Evolutionary conservation across 176 grass and related monocot genomes (phyloP), one percentile per base, ranked within the genome.

Genomic region (Aegilops sharonensis): DNA sequence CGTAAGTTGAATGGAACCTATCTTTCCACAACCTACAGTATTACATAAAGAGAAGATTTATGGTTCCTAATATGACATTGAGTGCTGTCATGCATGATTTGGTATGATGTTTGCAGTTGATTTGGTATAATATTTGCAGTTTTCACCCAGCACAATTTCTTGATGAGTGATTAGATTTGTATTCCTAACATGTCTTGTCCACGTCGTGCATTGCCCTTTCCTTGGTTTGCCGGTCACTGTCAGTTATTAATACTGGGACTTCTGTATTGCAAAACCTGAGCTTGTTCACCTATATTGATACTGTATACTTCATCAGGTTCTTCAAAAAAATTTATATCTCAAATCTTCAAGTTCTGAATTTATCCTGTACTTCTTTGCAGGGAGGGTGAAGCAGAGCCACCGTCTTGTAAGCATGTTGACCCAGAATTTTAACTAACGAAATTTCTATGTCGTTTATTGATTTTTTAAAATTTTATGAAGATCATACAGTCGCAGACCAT

Each of bases 401-500:
- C 34, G 75, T 83, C 89, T 81, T 91, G 93, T 95, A 95, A 95
- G 93, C 54, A 77, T 78, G 40, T 77, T 25, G 12, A 80, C 68
- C 8, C 85, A 57, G 62, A 84, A 21, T 63, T 75, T 88, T 14
- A 90, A 66, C 29, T 29, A 40, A 5, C 68, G 64, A 60, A 59
- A 68, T 30, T 84, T 86, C 8, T 35, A 72, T 81, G 15, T 68
- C 75, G n/a, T 61, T 91, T 77, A 87, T 68, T 75, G 21, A 24
- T 67, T 88, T 12, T 79, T 83, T 79, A 15, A 52, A 52, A 34
- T 34, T 85, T 78, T 65, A 66, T 80, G 68, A 83, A 95, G 91
- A 95, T 91, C 93, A 92, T 21, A 83, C 89, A 71, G 83, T 82
- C 5, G 89, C 89, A 80, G 91, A 91, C 73, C 89, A 92, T 82